Base-by-base conservation (phyloP, 208 protist genomes). In the Trypanosoma congolense region DNA sequence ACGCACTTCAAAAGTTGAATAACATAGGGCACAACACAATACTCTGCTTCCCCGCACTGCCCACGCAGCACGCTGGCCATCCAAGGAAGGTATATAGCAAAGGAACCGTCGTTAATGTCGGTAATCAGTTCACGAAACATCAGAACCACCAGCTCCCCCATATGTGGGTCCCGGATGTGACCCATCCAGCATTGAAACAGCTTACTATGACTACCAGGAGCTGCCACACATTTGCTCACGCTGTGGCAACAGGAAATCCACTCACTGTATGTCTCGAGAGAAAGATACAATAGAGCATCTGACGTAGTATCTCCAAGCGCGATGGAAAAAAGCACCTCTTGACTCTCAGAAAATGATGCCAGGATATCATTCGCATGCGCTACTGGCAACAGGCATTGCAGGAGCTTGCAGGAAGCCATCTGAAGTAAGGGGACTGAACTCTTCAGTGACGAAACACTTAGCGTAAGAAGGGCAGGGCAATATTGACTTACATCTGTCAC, bases 81-180 rank as follows among this genome's bases (percentile, higher is more conserved):
- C 51, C 49, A 45, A 59, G n/a, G n/a, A n/a, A n/a, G n/a, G n/a
- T n/a, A n/a, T n/a, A n/a, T n/a, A n/a, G n/a, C n/a, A n/a, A n/a
- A n/a, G n/a, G n/a, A n/a, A n/a, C n/a, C 63, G 2, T 24, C 26
- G 43, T 35, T 18, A 33, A 40, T 48, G 1, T 56, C 57, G 25
- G 70, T 49, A 2, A 78, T 63, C 10, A 67, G 41, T 21, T 63
- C 56, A 33, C 42, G 35, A 36, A 89, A 69, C 19, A 81, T 29
- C 14, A 21, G 14, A 25, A 74, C 41, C 6, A 86, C 61, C 28
- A 61, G 49, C 29, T 89, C 84, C 4, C 67, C 73, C 12, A 92
- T 58, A 56, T 71, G 83, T 19, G 80, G 78, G 61, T 92, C 84
- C 42, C 65, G 52, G 22, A 87, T 53, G 60, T 89, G 75, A 35